Evolutionary conservation across 2,329 filamentous ascomycete genomes (phyloP), one percentile per base, ranked within the genome.

Genomic region (Bipolaris oryzae): DNA sequence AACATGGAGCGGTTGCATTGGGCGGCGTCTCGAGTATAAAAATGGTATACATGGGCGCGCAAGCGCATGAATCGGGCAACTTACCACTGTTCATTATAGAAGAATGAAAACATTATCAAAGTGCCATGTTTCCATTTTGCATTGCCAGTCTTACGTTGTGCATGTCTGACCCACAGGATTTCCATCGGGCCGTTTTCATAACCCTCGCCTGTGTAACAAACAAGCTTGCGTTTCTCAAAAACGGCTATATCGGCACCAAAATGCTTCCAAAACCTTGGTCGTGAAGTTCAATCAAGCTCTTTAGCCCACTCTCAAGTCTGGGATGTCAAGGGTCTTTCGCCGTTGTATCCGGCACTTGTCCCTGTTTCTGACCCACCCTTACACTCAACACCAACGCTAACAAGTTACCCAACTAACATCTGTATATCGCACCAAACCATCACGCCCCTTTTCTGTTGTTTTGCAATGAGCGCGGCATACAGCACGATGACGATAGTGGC

Each of bases 251-350:
- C 46, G 52, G 52, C 52, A 50, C 10, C 23, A 15, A 9, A 10
- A 15, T 18, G 18, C 20, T 20, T 20, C 21, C 21, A 28, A 31
- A 25, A 48, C 15, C 46, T 28, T 50, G 39, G 38, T 37, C 13
- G 34, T 39, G 55, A 49, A 34, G 62, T 68, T 35, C 31, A 20
- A 58, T 52, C 58, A 66, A 68, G 60, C 66, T 65, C 61, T 58
- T 60, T 71, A 68, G 66, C 50, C 39, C 50, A 42, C 18, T 45
- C 45, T 50, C 41, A 53, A 50, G 51, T 42, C 46, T 37, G 56
- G 56, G 46, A 42, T 55, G 52, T 38, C 50, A 60, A 58, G 54
- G 57, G 58, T 60, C 52, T 53, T 28, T 28, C 37, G 48, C 25
- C 18, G 37, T 43, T 16, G 34, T 15, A 50, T 50, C 55, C 55